Evolutionary conservation across 2,329 filamentous ascomycete genomes (phyloP).

Genomic region (Phialophora macrospora): DNA sequence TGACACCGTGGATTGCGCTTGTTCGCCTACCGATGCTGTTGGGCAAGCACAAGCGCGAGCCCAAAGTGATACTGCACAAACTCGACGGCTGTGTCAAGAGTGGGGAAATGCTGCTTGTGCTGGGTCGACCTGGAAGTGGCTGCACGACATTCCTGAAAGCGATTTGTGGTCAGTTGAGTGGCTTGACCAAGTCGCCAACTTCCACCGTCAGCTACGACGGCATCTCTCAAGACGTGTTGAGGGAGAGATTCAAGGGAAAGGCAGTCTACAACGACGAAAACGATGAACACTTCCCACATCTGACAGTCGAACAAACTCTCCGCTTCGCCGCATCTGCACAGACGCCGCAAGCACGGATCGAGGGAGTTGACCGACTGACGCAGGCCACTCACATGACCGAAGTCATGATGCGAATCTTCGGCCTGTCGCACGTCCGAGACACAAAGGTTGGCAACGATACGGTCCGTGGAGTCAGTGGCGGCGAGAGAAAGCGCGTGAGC

Average conservation of each 20-base stretch:
- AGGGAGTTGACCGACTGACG: slow-evolving; percentile 16
- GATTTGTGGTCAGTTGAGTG: slow-evolving; percentile 79
- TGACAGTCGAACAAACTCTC: slow-evolving; percentile 59
- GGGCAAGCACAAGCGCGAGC: slow-evolving; percentile 43
- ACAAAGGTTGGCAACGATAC: slow-evolving; percentile 72
- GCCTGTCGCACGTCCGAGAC: slow-evolving; percentile 63
- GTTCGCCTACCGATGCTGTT: slow-evolving; percentile 63
- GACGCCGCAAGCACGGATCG: slow-evolving; percentile 16
- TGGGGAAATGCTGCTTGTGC: slow-evolving; percentile 67
- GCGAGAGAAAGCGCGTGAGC: slow-evolving; percentile 71
- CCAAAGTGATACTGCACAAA: slow-evolving; percentile 48
- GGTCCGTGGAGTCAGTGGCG: slow-evolving; percentile 69
- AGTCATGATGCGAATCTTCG: slow-evolving; percentile 66
- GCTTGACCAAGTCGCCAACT: slow-evolving; percentile 42
- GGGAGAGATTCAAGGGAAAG: slow-evolving; percentile 48
- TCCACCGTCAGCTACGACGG: slow-evolving; percentile 61
- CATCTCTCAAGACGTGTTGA: slow-evolving; percentile 61
- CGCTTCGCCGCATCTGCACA: slow-evolving; percentile 56
- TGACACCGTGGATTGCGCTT: slow-evolving; percentile 62
- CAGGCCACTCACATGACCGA: slow-evolving; percentile 16
- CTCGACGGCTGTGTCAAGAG: slow-evolving; percentile 59
- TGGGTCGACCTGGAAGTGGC: slow-evolving; percentile 70
- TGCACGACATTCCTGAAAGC: slow-evolving; percentile 84
- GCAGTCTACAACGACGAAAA: slow-evolving; percentile 63
- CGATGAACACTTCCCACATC: slow-evolving; percentile 57